phyloP scores from a whole-genome alignment of 805 yeast species.

The Hanseniaspora valbyensis region DNA sequence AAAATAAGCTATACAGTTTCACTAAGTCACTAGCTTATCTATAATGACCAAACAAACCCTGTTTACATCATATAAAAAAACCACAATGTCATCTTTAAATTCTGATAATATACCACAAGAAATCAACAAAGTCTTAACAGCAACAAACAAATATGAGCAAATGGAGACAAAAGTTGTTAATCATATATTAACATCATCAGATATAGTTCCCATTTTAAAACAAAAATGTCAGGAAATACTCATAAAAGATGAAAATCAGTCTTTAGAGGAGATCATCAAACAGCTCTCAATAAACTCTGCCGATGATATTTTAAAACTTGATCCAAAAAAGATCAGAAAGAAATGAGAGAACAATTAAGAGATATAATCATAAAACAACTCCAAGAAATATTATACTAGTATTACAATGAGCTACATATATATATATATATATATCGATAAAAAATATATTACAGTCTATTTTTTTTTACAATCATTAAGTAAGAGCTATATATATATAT shows the following conservation, averaged over 20 bases:
- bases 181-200: neutral
- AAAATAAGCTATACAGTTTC: no score
- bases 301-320: neutral
- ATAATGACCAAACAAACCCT: no score
- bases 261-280: neutral
- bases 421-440: no score
- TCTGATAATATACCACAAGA: constrained; percentile 5
- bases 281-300: neutral
- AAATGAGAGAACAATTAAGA: neutral
- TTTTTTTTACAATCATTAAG: no score
- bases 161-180: constrained; percentile 2
- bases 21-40: no score
- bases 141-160: constrained; percentile 4
- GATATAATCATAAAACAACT: neutral
- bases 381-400: neutral
- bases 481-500: no score
- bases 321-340: neutral
- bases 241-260: neutral
- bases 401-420: no score
- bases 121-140: constrained; percentile 2
- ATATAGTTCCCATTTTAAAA: neutral
- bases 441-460: no score
- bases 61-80: no score
- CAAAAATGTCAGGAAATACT: neutral
- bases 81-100: neutral